Percentiles rank a stretch among this genome's conserved stretches.
Evolutionary conservation across 2,329 filamentous ascomycete species (phyloP).

Genomic region (Elsinoe arachidis): DNA sequence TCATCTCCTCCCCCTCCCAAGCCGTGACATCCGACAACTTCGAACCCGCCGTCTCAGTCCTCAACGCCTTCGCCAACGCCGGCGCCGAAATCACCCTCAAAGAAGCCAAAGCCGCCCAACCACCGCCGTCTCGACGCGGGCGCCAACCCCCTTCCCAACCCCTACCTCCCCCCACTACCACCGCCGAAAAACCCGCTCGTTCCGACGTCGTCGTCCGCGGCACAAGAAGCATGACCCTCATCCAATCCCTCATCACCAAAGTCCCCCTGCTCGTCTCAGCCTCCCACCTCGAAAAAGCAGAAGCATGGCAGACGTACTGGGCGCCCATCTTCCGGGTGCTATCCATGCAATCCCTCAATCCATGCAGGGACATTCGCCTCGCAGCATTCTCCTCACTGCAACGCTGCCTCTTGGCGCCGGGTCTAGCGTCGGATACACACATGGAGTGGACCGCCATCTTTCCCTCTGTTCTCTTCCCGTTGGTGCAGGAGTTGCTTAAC

Average conservation of each 20-base stretch:
- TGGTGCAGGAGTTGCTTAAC: conserved; percentile 79
- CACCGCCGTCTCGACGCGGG: conserved; percentile 10
- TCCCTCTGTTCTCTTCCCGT: conserved; percentile 81
- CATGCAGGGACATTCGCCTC: conserved; percentile 84
- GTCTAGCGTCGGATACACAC: conserved; percentile 74
- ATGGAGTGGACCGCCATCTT: conserved; percentile 89
- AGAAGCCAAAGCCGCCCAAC: conserved; percentile 51
- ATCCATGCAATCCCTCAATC: conserved; percentile 85
- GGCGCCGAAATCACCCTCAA: conserved; percentile 62
- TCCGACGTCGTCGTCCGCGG: conserved; percentile 68
- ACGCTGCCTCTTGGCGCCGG: conserved; percentile 72
- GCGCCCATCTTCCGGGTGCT: conserved; percentile 85
- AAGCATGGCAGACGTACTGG: conserved; percentile 97
- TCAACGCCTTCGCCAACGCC: conserved; percentile 83
- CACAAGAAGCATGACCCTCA: conserved; percentile 68
- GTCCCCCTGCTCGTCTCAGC: conserved; percentile 84
- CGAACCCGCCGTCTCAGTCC: conserved; percentile 70
- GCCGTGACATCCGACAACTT: conserved; percentile 95
- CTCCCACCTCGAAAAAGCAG: conserved; percentile 65
- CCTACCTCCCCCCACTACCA: conserved; percentile 18
- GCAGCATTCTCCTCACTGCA: conserved; percentile 81
- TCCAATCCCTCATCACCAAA: conserved; percentile 71
- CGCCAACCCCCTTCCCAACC: conserved; percentile 31
- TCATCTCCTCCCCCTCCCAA: conserved; percentile 61
- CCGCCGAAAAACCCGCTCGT: conserved; percentile 40